Evolutionary conservation across 2,329 filamentous ascomycete species (phyloP).

Genomic region (Aspergillus piperis): DNA sequence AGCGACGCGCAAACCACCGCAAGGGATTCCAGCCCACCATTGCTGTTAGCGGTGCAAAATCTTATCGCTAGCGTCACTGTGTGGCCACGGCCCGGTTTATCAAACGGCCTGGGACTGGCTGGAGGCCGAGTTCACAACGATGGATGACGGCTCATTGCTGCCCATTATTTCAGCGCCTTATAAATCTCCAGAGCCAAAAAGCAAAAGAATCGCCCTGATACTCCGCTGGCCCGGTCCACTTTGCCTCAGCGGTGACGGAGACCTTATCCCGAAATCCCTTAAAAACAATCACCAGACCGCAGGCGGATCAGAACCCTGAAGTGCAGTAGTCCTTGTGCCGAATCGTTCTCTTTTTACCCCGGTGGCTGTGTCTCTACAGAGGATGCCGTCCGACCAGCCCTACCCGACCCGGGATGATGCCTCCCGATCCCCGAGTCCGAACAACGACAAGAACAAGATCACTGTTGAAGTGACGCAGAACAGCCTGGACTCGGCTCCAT

Average conservation of each 20-base stretch:
- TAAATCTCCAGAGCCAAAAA: not conserved
- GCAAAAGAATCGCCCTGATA: not conserved
- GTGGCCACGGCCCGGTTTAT: not conserved
- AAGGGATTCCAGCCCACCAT: slow-evolving; percentile 1
- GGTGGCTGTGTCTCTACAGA: not conserved
- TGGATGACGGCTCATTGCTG: not conserved
- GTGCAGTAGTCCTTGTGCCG: not conserved
- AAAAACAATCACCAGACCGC: not conserved
- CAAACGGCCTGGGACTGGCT: not conserved
- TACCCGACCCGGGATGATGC: slow-evolving; percentile 2
- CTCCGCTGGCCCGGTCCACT: not conserved
- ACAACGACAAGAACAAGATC: not conserved
- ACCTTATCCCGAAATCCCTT: not conserved
- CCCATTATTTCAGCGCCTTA: not conserved
- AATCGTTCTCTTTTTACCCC: not conserved
- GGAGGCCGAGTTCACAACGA: no score
- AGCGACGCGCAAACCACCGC: slow-evolving; percentile 8
- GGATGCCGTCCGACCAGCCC: not conserved
- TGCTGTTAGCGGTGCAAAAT: slow-evolving; percentile 5
- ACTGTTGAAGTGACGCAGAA: not conserved
- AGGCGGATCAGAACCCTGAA: not conserved
- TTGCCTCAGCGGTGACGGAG: not conserved
- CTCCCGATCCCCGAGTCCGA: not conserved
- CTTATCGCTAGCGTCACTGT: not conserved
- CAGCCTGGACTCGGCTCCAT: not conserved